phyloP scores from a whole-genome alignment of 108 stramenopile genomes.

The Mediolabrus comicus region DNA sequence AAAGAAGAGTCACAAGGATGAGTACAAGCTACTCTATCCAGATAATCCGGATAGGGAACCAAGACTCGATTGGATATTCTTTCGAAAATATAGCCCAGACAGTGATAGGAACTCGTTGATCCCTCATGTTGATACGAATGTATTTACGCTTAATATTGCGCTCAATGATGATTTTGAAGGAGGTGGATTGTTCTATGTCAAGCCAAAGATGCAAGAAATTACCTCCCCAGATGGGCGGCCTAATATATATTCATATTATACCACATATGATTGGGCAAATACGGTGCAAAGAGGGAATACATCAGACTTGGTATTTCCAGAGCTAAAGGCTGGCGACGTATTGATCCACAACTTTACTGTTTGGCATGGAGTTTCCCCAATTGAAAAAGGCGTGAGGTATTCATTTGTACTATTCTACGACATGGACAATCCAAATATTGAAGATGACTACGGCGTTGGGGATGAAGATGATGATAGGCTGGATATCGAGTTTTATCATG shows the following conservation, averaged over 20 bases:
- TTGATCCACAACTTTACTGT: slow-evolving; percentile 33
- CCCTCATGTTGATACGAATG: slow-evolving; percentile 34
- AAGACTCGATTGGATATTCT: slow-evolving; percentile 36
- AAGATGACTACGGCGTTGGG: neutral
- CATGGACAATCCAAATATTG: slow-evolving; percentile 19
- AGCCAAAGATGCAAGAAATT: slow-evolving; percentile 10
- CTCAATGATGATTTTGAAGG: slow-evolving; percentile 39
- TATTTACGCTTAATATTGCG: slow-evolving; percentile 36
- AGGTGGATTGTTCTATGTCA: slow-evolving; percentile 33
- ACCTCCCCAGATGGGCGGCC: neutral
- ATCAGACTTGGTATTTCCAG: slow-evolving; percentile 24
- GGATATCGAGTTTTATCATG: slow-evolving; percentile 12
- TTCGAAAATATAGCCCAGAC: slow-evolving; percentile 26
- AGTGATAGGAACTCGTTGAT: slow-evolving; percentile 14
- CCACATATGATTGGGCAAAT: slow-evolving; percentile 8
- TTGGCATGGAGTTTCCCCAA: slow-evolving; percentile 30
- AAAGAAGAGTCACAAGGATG: neutral
- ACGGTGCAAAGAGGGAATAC: slow-evolving; percentile 16
- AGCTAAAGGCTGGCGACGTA: slow-evolving; percentile 18
- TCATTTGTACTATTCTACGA: slow-evolving; percentile 21
- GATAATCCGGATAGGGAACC: slow-evolving; percentile 6
- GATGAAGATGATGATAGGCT: neutral
- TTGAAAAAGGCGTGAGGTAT: slow-evolving; percentile 17
- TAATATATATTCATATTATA: neutral
- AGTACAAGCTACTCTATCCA: neutral